phyloP scores from a whole-genome alignment of 176 grass and related monocot species.

The Tillandsia leiboldiana region DNA sequence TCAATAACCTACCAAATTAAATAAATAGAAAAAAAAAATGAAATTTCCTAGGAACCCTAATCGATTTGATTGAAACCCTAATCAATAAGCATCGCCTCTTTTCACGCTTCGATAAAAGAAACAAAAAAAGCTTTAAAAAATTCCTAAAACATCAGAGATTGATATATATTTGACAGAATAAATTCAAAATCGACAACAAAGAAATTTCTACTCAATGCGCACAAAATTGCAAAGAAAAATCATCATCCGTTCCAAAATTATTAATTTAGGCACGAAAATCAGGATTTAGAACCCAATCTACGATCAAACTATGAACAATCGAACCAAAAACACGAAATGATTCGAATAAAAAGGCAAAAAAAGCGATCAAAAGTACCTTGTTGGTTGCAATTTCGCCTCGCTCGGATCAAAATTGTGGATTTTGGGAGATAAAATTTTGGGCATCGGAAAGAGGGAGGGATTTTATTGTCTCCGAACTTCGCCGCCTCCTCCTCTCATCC shows the following conservation, averaged over 20 bases:
- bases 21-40: neutral
- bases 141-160: neutral
- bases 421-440: no score
- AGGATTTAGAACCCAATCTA: neutral
- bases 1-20: neutral
- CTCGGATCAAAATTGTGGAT: neutral
- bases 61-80: neutral
- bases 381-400: neutral
- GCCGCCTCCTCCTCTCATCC: no score
- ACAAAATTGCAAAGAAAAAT: neutral
- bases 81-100: neutral
- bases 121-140: neutral
- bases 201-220: neutral
- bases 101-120: neutral
- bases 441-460: no score
- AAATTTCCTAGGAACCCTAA: neutral
- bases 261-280: neutral
- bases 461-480: no score
- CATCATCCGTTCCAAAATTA: neutral
- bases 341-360: neutral
- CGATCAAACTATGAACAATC: neutral
- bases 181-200: neutral
- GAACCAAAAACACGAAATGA: neutral
- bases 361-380: neutral
- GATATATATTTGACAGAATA: neutral